A percentile compares a stretch with the other conserved stretches of the same genome.
phyloP scores from a whole-genome alignment of 148 eudicot species.

The Heliosperma pusillum region DNA sequence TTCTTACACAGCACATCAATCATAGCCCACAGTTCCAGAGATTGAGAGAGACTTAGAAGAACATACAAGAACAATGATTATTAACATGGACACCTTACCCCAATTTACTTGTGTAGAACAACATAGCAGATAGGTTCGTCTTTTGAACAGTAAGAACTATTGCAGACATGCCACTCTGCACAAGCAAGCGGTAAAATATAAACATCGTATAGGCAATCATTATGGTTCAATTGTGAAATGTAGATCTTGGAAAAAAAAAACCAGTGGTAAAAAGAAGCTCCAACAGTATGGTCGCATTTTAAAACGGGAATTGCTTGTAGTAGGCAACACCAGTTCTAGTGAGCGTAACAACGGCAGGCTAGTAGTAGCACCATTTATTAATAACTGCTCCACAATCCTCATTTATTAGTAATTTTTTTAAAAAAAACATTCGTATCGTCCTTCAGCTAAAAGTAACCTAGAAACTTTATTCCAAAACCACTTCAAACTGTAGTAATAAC shows the following conservation, averaged over 20 bases:
- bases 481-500: neutral
- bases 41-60: neutral
- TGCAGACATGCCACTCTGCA: slow-evolving; percentile 80
- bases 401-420: no score
- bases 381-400: neutral
- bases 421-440: no score
- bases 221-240: neutral
- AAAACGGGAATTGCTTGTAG: no score
- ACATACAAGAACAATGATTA: slow-evolving; percentile 2
- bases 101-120: slow-evolving; percentile 59
- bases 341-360: no score
- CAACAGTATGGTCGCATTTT: no score
- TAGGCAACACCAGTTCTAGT: no score
- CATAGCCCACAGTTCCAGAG: neutral
- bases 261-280: no score
- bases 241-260: no score
- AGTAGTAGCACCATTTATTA: neutral
- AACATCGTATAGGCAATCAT: slow-evolving; percentile 6
- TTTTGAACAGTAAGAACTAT: slow-evolving; percentile 92
- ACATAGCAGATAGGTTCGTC: slow-evolving; percentile 61
- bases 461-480: neutral
- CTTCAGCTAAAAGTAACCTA: neutral
- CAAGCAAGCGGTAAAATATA: slow-evolving; percentile 14
- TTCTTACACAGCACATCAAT: neutral
- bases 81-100: slow-evolving; percentile 40